Percentiles rank a stretch among this genome's conserved stretches.
These are phyloP conservation scores for Gastrolobium bilobum DNA, from an alignment of 306 rosid genomes.

Conservation along the genomic window DNA sequence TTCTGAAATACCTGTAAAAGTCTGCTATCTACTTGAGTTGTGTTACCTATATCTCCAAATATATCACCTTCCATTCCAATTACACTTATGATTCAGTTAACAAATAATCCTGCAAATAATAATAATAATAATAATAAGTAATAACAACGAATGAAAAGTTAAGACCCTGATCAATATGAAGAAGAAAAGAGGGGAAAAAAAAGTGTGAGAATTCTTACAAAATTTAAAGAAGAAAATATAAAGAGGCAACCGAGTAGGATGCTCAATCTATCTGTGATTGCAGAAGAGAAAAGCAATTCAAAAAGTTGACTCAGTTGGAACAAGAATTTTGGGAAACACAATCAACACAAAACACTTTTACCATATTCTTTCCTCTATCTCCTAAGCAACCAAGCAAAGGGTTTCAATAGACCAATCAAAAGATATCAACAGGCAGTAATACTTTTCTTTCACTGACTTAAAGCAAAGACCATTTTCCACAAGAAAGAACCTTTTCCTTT, in stretches of 20 bases:
- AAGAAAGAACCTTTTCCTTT: slow-evolving; percentile 57
- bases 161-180: slow-evolving; percentile 33
- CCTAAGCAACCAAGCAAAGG: slow-evolving; percentile 62
- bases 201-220: slow-evolving; percentile 28
- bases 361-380: slow-evolving; percentile 52
- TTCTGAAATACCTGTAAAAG: slow-evolving; percentile 80
- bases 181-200: slow-evolving; percentile 15
- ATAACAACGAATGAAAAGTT: slow-evolving; percentile 20
- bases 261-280: slow-evolving; percentile 46
- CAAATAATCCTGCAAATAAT: slow-evolving; percentile 57
- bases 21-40: slow-evolving; percentile 73
- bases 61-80: slow-evolving; percentile 77
- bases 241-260: slow-evolving; percentile 28
- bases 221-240: slow-evolving; percentile 36
- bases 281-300: slow-evolving; percentile 44
- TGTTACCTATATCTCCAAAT: slow-evolving; percentile 69
- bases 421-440: slow-evolving; percentile 43
- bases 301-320: slow-evolving; percentile 42
- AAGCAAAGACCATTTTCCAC: slow-evolving; percentile 59
- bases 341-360: slow-evolving; percentile 38
- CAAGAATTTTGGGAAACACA: slow-evolving; percentile 46
- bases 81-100: slow-evolving; percentile 48
- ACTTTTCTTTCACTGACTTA: slow-evolving; percentile 49
- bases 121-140: slow-evolving; percentile 27
- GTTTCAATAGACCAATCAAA: slow-evolving; percentile 47